Evolutionary conservation across 2,329 filamentous ascomycete genomes (phyloP).

Genomic region (Aspergillus phoenicis): DNA sequence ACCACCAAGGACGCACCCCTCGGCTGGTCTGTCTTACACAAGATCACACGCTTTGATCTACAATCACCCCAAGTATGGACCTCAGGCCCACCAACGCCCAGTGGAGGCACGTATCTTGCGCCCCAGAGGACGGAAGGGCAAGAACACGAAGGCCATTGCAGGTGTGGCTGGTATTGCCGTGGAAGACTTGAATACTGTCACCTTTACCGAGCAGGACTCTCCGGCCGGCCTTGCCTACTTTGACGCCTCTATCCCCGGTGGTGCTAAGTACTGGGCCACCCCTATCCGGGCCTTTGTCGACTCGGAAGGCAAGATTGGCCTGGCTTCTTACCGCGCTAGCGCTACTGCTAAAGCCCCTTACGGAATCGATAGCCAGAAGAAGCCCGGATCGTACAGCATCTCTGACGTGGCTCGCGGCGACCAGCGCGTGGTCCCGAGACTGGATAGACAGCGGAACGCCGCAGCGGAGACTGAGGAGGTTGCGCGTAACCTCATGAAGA

Average conservation of each 20-base stretch:
- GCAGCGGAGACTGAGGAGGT: slow-evolving; percentile 29
- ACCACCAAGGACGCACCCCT: slow-evolving; percentile 65
- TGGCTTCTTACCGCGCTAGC: slow-evolving; percentile 40
- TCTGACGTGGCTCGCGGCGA: slow-evolving; percentile 29
- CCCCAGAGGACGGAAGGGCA: slow-evolving; percentile 44
- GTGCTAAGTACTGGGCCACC: slow-evolving; percentile 56
- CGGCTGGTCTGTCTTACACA: slow-evolving; percentile 64
- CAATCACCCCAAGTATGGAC: slow-evolving; percentile 65
- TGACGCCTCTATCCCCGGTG: slow-evolving; percentile 51
- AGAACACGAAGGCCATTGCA: slow-evolving; percentile 35
- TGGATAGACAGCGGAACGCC: slow-evolving; percentile 30
- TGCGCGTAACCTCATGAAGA: slow-evolving; percentile 36
- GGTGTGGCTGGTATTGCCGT: slow-evolving; percentile 48
- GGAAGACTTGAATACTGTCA: slow-evolving; percentile 41
- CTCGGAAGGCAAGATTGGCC: slow-evolving; percentile 47
- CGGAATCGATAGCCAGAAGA: slow-evolving; percentile 39
- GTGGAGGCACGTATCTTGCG: slow-evolving; percentile 61
- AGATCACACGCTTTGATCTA: slow-evolving; percentile 57
- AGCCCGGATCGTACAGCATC: slow-evolving; percentile 30
- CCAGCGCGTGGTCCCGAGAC: slow-evolving; percentile 31
- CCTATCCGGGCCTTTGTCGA: slow-evolving; percentile 51
- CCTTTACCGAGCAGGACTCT: slow-evolving; percentile 35
- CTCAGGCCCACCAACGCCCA: slow-evolving; percentile 55
- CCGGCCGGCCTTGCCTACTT: slow-evolving; percentile 47
- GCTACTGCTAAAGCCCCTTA: slow-evolving; percentile 39